These are phyloP conservation scores for Massarina eburnea DNA, from an alignment of 2,329 filamentous ascomycete genomes.

Conservation along the genomic window DNA sequence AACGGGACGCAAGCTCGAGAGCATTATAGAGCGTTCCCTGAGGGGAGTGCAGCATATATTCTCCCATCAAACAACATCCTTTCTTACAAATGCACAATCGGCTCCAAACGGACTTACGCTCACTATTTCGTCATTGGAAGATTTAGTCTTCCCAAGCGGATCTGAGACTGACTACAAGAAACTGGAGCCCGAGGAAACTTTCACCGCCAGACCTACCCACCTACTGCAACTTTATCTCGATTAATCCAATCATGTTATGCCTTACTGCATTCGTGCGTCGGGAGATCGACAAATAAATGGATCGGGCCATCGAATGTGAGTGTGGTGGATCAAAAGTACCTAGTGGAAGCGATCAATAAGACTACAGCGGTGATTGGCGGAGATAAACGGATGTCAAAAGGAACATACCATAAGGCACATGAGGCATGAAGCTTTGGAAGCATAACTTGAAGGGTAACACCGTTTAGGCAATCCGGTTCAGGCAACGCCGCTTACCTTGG, in stretches of 20 bases:
- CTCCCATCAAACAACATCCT: not conserved
- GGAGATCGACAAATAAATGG: not conserved
- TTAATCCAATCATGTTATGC: not conserved
- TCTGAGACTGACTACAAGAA: not conserved
- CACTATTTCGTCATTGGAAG: conserved; percentile 1
- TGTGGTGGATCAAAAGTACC: not conserved
- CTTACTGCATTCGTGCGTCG: not conserved
- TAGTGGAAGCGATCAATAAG: not conserved
- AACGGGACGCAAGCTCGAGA: not conserved
- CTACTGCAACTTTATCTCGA: not conserved
- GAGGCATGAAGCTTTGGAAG: not conserved
- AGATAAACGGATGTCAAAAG: not conserved
- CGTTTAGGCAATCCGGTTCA: not conserved
- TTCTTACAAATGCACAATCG: conserved; percentile 2
- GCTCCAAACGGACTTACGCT: conserved; percentile 2
- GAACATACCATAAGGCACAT: no score
- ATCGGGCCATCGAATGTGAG: not conserved
- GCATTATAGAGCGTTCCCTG: no score
- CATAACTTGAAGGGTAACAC: not conserved
- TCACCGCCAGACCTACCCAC: not conserved
- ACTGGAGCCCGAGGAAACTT: not conserved
- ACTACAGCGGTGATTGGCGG: conserved; percentile 2
- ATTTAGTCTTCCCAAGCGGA: conserved; percentile 1
- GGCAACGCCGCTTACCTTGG: not conserved
- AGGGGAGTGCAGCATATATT: no score